These are phyloP conservation scores for Micromonas commoda DNA, from an alignment of 139 green algal species.

Conservation along the genomic window DNA sequence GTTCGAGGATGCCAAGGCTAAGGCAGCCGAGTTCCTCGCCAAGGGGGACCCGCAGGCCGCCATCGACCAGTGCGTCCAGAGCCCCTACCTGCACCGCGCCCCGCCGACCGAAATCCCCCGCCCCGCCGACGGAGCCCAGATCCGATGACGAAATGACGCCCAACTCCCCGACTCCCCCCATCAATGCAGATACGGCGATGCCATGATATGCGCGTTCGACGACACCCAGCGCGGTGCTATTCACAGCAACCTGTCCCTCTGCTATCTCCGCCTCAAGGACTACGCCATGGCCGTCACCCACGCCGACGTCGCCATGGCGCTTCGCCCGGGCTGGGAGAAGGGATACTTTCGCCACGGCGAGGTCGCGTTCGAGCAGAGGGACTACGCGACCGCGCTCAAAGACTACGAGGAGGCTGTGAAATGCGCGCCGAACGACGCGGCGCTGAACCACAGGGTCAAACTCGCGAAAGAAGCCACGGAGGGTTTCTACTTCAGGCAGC, in stretches of 20 bases:
- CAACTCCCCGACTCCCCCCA: too few relatives aligned
- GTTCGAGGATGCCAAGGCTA: not conserved
- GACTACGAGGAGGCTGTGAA: not conserved
- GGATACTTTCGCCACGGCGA: slow-evolving; percentile 3
- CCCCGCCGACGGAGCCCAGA: too few relatives aligned
- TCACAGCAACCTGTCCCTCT: not conserved
- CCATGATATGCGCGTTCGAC: not conserved
- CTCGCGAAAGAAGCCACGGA: not conserved
- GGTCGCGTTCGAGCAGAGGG: not conserved
- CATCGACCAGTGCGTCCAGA: not conserved
- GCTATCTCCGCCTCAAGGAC: not conserved
- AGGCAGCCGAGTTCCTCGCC: not conserved
- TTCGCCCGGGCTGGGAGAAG: not conserved
- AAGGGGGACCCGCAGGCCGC: not conserved
- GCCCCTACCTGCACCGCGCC: too few relatives aligned
- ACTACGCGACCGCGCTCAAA: not conserved
- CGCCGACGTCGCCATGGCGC: not conserved
- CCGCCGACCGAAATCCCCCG: too few relatives aligned
- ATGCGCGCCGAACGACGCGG: not conserved
- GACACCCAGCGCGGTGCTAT: not conserved
- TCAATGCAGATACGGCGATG: not conserved
- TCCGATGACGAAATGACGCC: too few relatives aligned
- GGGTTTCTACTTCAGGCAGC: slow-evolving; percentile 15
- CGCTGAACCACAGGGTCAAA: not conserved
- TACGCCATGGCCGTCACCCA: not conserved